Conservation (phyloP, 2,329 filamentous ascomycete species). For the Calonectria naviculata region DNA sequence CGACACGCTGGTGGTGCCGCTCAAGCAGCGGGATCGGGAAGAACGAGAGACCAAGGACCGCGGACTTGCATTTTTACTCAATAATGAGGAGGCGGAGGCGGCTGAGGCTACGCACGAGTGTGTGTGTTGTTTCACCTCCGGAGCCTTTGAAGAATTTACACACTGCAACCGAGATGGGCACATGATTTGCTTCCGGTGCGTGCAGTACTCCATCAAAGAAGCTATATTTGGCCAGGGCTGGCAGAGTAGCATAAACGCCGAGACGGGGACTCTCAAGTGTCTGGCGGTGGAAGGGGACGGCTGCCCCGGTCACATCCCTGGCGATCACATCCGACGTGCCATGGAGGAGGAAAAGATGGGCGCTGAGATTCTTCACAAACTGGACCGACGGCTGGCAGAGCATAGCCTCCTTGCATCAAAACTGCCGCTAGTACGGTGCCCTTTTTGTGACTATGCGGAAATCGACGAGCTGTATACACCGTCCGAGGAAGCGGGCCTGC, state of each 20-base stretch:
- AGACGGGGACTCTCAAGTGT: conserved; percentile 81
- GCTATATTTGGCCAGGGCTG: conserved; percentile 95
- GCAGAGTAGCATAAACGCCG: conserved; percentile 80
- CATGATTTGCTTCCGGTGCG: conserved; percentile 84
- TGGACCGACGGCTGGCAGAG: conserved; percentile 83
- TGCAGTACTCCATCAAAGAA: conserved; percentile 84
- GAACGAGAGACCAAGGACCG: conserved; percentile 64
- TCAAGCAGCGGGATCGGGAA: conserved; percentile 56
- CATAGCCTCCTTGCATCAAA: conserved; percentile 80
- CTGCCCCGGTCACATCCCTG: conserved; percentile 81
- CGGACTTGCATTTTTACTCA: conserved; percentile 63
- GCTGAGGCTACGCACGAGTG: conserved; percentile 74
- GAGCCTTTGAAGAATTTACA: conserved; percentile 78
- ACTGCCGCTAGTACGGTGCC: conserved; percentile 83
- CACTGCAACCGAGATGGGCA: conserved; percentile 77
- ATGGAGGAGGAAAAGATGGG: conserved; percentile 77
- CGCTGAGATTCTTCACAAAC: conserved; percentile 75
- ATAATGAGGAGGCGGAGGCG: conserved; percentile 69
- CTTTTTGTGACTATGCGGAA: conserved; percentile 93
- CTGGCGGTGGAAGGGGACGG: conserved; percentile 78
- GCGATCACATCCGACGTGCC: conserved; percentile 77
- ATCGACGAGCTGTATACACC: conserved; percentile 81
- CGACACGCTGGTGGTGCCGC: conserved; percentile 64
- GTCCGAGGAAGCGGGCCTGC: conserved; percentile 63
- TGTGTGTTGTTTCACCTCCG: conserved; percentile 80